These are phyloP conservation scores for Chalciporus piperatus DNA, from an alignment of 768 basidiomycete species.

Conservation along the genomic window DNA sequence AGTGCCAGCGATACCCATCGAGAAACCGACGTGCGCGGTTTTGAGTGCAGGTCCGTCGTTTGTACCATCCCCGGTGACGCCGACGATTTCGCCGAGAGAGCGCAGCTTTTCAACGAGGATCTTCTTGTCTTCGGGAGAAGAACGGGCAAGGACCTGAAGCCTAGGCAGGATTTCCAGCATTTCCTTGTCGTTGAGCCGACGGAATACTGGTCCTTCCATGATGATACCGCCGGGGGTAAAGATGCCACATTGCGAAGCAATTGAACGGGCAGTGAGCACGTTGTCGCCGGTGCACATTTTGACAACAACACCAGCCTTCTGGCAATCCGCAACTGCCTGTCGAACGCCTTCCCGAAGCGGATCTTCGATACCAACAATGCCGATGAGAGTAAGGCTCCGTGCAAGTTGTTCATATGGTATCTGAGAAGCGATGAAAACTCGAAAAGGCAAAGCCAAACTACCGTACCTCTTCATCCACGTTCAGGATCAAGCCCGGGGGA, in stretches of 20 bases:
- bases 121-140: constrained; percentile 97
- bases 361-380: constrained; percentile 94
- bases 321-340: constrained; percentile 85
- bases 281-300: constrained; percentile 99
- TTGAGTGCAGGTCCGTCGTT: constrained; percentile 97
- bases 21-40: constrained; percentile 95
- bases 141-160: constrained; percentile 94
- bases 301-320: constrained; percentile 84
- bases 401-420: constrained; percentile 70
- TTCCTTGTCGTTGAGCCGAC: constrained; percentile 66
- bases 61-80: constrained; percentile 97
- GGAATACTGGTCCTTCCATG: constrained; percentile 97
- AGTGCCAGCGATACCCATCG: constrained; percentile 94
- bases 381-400: constrained; percentile 76
- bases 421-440: constrained; percentile 34
- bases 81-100: constrained; percentile 83
- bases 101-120: constrained; percentile 87
- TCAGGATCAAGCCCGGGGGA: constrained; percentile 43
- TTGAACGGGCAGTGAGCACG: constrained; percentile 92
- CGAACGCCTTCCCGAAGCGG: constrained; percentile 88
- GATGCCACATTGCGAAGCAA: constrained; percentile 94
- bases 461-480: constrained; percentile 54
- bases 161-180: constrained; percentile 84
- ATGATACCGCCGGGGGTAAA: constrained; percentile 91
- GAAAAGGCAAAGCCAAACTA: background rate